phyloP scores from a whole-genome alignment of 2,329 filamentous ascomycete genomes.

The Diaporthe citri region DNA sequence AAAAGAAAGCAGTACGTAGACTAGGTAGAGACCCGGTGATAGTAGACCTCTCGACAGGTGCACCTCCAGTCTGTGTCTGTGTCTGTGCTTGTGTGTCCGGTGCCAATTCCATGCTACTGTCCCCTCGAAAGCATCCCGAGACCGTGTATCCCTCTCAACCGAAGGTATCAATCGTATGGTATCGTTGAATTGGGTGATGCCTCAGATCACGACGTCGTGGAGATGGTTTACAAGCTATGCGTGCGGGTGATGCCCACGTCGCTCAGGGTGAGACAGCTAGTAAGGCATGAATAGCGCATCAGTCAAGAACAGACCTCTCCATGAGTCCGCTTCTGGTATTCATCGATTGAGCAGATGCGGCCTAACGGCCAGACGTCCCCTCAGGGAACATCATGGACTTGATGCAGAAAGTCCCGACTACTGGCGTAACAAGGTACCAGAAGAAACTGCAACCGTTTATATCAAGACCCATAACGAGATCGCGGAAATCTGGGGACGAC shows the following conservation, averaged over 20 bases:
- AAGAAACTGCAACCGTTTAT: too few relatives aligned
- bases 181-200: not conserved
- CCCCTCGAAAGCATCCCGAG: too few relatives aligned
- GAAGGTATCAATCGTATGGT: too few relatives aligned
- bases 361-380: not conserved
- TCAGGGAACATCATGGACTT: not conserved
- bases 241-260: not conserved
- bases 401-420: not conserved
- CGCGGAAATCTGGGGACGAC: not conserved
- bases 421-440: not conserved
- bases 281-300: too few relatives aligned
- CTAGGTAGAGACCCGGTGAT: not conserved
- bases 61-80: too few relatives aligned
- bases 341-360: not conserved
- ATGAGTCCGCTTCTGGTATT: not conserved
- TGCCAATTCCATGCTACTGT: not conserved
- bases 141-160: not conserved
- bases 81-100: not conserved
- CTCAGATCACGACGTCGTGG: too few relatives aligned
- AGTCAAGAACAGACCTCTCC: not conserved
- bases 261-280: not conserved
- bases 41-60: not conserved
- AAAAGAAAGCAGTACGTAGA: not conserved
- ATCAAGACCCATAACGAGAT: not conserved
- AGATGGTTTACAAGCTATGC: not conserved